Base-by-base conservation (phyloP, 768 basidiomycete species). In the Naematelia aurantialba region DNA sequence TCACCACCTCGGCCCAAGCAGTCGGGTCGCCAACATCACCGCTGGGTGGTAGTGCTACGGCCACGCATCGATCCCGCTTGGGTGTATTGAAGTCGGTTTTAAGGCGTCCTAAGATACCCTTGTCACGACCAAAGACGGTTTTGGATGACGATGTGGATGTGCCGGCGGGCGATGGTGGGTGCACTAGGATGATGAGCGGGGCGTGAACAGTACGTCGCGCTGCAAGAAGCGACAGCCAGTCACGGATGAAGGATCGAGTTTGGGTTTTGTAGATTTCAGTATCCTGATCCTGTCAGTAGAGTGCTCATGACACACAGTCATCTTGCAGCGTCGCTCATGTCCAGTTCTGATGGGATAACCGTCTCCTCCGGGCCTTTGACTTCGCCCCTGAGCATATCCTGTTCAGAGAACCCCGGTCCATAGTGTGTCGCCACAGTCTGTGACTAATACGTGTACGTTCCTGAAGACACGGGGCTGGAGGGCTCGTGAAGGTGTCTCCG, bases 1-100 rank as follows among this genome's bases (percentile, higher is more conserved):
- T 85, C 55, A 88, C 82, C 49, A 94, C 80, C 66, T 98, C 94
- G 5, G 85, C 88, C 91, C 92, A 97, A 25, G 84, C 82, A 5
- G 85, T 79, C 2, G 91, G 89, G 67, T 85, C 91, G 55, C 87
- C 84, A 39, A 82, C 83, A 26, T 85, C 85, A 12, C 83, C 77
- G 39, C 85, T 24, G 8, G 34, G 8, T 2, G 60, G 67, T 1
- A 66, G 44, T 34, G 65, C 68, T 34, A 73, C 47, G 52, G 69
- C 68, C 1, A 70, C 68, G 46, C 73, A 73, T 91, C 90, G 82
- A 72, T 97, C 94, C 47, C 86, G 83, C 76, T 89, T 93, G 62
- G 89, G 89, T 0, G 81, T 71, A 67, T 96, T 98, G 76, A 97
- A 96, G 78, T 98, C 96, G 1, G 88, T 84, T 76, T 83, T 88